Conservation (phyloP, 2,329 filamentous ascomycete genomes). For the Laburnicola sp. region DNA sequence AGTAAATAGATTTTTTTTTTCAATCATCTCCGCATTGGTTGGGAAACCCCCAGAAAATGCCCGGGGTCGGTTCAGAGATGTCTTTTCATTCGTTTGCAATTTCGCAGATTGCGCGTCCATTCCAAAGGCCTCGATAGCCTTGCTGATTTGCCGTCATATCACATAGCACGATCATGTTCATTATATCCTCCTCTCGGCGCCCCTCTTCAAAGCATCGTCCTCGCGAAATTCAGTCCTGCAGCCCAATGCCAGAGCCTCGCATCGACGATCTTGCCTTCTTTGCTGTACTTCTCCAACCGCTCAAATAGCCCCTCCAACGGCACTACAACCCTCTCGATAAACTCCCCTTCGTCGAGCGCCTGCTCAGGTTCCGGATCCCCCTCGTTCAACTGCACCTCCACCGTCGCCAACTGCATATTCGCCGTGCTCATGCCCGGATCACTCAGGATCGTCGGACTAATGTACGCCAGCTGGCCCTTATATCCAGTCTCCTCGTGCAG, state of each 20-base stretch:
- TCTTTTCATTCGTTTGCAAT: too few relatives aligned
- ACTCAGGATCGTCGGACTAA: slow-evolving; percentile 68
- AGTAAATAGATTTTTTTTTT: too few relatives aligned
- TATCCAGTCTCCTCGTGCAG: slow-evolving; percentile 66
- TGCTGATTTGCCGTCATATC: too few relatives aligned
- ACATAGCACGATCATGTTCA: too few relatives aligned
- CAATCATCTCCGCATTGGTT: too few relatives aligned
- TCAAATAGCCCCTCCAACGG: slow-evolving; percentile 61
- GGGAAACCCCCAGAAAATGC: too few relatives aligned
- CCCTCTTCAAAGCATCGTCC: slow-evolving; percentile 31
- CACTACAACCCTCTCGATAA: slow-evolving; percentile 63
- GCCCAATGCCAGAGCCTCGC: slow-evolving; percentile 66
- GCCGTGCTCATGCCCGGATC: slow-evolving; percentile 64
- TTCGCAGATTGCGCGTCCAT: too few relatives aligned
- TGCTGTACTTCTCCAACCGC: slow-evolving; percentile 52
- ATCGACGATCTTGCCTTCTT: slow-evolving; percentile 57
- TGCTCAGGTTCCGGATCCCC: slow-evolving; percentile 59
- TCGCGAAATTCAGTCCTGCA: slow-evolving; percentile 58
- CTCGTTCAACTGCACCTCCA: slow-evolving; percentile 59
- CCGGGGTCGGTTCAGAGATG: too few relatives aligned
- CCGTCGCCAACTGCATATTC: slow-evolving; percentile 64
- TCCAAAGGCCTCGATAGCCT: too few relatives aligned
- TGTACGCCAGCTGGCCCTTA: slow-evolving; percentile 55
- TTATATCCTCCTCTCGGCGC: too few relatives aligned
- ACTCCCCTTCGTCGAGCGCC: slow-evolving; percentile 63